Evolutionary conservation across 1,284 basidiomycete species (phyloP), one percentile per base, ranked within the genome.

Genomic region (Hypsizygus ulmarius): DNA sequence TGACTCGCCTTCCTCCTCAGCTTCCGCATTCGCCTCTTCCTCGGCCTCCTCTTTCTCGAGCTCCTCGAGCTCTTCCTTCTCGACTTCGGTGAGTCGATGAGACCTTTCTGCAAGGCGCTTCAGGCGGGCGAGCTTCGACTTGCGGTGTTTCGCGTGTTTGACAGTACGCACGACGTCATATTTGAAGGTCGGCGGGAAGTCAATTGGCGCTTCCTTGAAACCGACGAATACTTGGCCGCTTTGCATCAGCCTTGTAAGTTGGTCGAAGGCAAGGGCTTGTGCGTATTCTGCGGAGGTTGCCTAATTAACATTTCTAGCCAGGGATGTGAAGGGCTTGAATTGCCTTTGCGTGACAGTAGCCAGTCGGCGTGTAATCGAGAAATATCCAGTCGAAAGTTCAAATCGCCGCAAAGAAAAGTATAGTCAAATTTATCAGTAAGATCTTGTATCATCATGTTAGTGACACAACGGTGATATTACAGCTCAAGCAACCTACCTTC

Each of bases 141-240:
- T 49, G 52, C 62, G 69, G 25, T 64, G 71, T 58, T 72, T 82
- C 12, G 71, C 65, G 16, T 73, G 73, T 59, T 79, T 82, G 33
- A 75, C 52, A 1, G 75, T 74, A 33, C 78, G 77, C 40, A 77
- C 63, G 8, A 92, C 86, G 53, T 92, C 84, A 57, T 90, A 92
- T 61, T 92, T 92, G 75, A 91, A 92, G 0, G 90, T 92, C 0
- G 89, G 89, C 4, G 87, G 82, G 54, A 92, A 91, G 51, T 78
- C 60, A 45, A 91, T 90, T 0, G 70, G 67, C 0, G 74, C 87
- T 64, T 91, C 90, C 7, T 68, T 59, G 60, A 93, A 93, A 6
- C 87, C 88, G 29, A 72, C 71, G 54, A 88, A 85, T 1, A 75
- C 73, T n/a, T 72, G 64, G 1, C 79, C 77, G 4, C 68, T 68